Evolutionary conservation across 768 basidiomycete species (phyloP).

Genomic region (Phanerodontia chrysosporium): DNA sequence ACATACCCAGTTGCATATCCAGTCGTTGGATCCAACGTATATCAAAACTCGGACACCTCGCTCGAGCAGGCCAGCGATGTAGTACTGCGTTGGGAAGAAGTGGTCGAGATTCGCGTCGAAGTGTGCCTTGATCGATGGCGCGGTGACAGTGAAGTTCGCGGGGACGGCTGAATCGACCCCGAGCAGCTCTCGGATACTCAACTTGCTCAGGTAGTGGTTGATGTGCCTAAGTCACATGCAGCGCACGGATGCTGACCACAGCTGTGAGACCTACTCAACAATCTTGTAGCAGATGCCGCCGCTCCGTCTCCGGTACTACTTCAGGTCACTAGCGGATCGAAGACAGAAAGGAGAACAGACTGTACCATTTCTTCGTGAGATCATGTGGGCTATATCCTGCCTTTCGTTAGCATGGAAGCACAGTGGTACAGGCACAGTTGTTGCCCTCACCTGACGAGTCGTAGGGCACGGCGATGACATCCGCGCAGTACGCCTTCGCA

Average conservation of each 20-base stretch:
- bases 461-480: slow-evolving; percentile 24
- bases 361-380: slow-evolving; percentile 51
- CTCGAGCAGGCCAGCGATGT: slow-evolving; percentile 51
- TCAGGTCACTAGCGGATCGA: not conserved
- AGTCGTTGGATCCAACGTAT: slow-evolving; percentile 52
- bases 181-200: slow-evolving; percentile 47
- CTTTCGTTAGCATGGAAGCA: slow-evolving; percentile 11
- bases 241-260: not conserved
- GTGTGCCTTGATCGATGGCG: slow-evolving; percentile 37
- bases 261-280: not conserved
- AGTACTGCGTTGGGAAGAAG: slow-evolving; percentile 23
- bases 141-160: slow-evolving; percentile 31
- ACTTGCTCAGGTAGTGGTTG: slow-evolving; percentile 53
- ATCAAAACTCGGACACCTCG: slow-evolving; percentile 45
- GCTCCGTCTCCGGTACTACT: not conserved
- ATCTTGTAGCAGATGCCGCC: slow-evolving; percentile 1
- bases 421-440: not conserved
- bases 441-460: slow-evolving; percentile 25
- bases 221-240: slow-evolving; percentile 40
- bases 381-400: slow-evolving; percentile 60
- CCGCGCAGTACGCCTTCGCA: slow-evolving; percentile 36
- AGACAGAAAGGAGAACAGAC: slow-evolving; percentile 39
- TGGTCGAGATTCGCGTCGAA: slow-evolving; percentile 21
- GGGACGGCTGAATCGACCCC: slow-evolving; percentile 54
- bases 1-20: slow-evolving; percentile 51